These are phyloP conservation scores for Lumnitzera racemosa DNA, from an alignment of 345 rosid genomes.

Conservation along the genomic window DNA sequence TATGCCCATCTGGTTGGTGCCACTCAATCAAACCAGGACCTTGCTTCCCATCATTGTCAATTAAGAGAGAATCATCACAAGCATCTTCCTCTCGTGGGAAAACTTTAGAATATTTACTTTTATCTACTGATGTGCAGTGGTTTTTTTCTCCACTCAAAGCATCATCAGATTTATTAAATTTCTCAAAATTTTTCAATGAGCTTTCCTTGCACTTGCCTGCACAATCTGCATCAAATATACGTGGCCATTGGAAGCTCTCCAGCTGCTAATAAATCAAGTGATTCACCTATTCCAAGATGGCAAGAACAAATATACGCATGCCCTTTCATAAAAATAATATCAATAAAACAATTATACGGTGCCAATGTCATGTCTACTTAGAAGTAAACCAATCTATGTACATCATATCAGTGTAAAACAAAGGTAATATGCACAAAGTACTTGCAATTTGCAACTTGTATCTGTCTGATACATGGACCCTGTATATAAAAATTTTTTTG, in stretches of 20 bases:
- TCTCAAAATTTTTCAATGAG: conserved; percentile 20
- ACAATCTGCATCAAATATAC: conserved; percentile 22
- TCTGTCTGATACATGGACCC: too few species aligned
- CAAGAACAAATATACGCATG: too few species aligned
- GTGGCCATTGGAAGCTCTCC: background rate
- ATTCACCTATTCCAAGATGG: too few species aligned
- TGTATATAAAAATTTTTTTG: too few species aligned
- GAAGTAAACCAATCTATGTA: too few species aligned
- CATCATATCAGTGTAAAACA: too few species aligned
- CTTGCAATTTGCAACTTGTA: too few species aligned
- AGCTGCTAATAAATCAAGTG: background rate
- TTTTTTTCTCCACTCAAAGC: conserved; percentile 20
- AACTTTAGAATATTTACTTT: conserved; percentile 32
- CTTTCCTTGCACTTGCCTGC: conserved; percentile 18
- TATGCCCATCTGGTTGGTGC: conserved; percentile 23
- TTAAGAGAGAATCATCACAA: conserved; percentile 15
- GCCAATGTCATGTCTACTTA: too few species aligned
- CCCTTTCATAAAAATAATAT: too few species aligned
- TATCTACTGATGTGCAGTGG: conserved; percentile 23
- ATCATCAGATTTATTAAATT: conserved; percentile 16
- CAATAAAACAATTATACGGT: too few species aligned
- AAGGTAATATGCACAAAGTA: too few species aligned
- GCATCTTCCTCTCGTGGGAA: conserved; percentile 25
- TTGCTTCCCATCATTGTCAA: conserved; percentile 22
- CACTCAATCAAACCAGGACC: conserved; percentile 16